Evolutionary conservation across 2,329 filamentous ascomycete species (phyloP).

Genomic region (Sarocladium oryzae): DNA sequence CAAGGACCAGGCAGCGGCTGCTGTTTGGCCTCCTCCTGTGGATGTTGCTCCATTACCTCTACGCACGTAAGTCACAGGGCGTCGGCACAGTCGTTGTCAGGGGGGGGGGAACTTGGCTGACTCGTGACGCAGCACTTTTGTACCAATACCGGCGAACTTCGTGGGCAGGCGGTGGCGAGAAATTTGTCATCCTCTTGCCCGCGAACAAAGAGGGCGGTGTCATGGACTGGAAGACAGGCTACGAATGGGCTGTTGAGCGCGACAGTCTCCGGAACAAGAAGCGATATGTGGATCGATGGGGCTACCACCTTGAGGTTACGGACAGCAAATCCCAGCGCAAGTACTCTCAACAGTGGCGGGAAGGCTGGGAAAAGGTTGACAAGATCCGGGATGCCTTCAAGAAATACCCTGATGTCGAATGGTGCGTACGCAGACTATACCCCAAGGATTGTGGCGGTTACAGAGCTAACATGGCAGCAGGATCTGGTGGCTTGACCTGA

Average conservation of each 20-base stretch:
- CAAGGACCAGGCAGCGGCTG: constrained; percentile 59
- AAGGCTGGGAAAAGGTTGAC: constrained; percentile 99
- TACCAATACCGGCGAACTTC: constrained; percentile 65
- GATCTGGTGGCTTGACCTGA: constrained; percentile 99
- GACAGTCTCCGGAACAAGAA: constrained; percentile 95
- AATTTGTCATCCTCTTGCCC: constrained; percentile 87
- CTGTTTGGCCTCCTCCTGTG: constrained; percentile 35
- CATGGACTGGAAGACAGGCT: constrained; percentile 97
- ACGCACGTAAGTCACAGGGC: constrained; percentile 17
- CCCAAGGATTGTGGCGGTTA: background rate
- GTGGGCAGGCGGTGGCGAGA: constrained; percentile 75
- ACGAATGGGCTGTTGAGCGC: constrained; percentile 96
- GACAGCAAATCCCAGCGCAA: constrained; percentile 99
- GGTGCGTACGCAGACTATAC: constrained; percentile 49
- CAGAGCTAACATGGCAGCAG: constrained; percentile 40
- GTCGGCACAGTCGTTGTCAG: background rate
- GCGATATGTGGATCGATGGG: constrained; percentile 80
- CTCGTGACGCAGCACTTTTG: constrained; percentile 35
- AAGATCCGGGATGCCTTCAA: constrained; percentile 80
- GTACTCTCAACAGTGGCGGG: constrained; percentile 97
- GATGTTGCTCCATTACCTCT: background rate
- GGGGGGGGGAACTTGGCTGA: constrained; percentile 4
- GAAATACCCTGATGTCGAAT: constrained; percentile 94
- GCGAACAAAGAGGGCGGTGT: constrained; percentile 95
- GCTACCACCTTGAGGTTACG: constrained; percentile 91